A percentile compares a stretch with the other conserved stretches of the same genome.
phyloP scores from a whole-genome alignment of 1,284 basidiomycete species.

The Ceratobasidium sp. region DNA sequence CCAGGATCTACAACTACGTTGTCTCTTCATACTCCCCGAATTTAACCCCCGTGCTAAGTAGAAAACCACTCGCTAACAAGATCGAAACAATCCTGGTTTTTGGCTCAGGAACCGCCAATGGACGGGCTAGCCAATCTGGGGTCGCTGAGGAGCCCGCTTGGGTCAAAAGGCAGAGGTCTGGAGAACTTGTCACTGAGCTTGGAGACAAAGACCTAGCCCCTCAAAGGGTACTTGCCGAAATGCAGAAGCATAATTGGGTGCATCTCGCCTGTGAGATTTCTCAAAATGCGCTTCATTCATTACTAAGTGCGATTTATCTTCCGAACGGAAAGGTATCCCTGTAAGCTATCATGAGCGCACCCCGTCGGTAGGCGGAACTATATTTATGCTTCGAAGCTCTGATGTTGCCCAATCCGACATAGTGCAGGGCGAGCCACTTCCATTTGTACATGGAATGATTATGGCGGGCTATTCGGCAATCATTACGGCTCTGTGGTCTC shows the following conservation, averaged over 20 bases:
- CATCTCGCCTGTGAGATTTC: constrained; percentile 35
- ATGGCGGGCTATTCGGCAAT: constrained; percentile 19
- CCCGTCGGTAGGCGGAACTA: neutral
- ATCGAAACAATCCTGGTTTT: neutral
- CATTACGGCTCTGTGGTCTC: neutral
- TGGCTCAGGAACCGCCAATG: neutral
- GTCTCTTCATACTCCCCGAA: constrained; percentile 29
- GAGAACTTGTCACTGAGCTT: neutral
- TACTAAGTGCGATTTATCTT: constrained; percentile 16
- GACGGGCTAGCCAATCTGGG: neutral
- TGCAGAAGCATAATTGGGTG: constrained; percentile 7
- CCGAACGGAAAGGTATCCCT: constrained; percentile 3
- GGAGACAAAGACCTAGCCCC: neutral
- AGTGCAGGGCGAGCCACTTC: constrained; percentile 41
- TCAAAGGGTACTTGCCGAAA: neutral
- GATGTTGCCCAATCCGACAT: constrained; percentile 26
- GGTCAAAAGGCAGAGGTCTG: neutral
- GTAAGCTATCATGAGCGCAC: neutral
- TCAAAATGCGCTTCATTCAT: neutral
- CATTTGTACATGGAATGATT: constrained; percentile 45
- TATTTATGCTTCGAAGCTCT: neutral
- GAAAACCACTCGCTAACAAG: neutral
- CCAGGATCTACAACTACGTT: constrained; percentile 22
- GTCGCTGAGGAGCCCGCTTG: neutral
- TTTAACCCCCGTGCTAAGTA: neutral